phyloP scores from a whole-genome alignment of 306 rosid genomes.

The Cyamopsis tetragonoloba region DNA sequence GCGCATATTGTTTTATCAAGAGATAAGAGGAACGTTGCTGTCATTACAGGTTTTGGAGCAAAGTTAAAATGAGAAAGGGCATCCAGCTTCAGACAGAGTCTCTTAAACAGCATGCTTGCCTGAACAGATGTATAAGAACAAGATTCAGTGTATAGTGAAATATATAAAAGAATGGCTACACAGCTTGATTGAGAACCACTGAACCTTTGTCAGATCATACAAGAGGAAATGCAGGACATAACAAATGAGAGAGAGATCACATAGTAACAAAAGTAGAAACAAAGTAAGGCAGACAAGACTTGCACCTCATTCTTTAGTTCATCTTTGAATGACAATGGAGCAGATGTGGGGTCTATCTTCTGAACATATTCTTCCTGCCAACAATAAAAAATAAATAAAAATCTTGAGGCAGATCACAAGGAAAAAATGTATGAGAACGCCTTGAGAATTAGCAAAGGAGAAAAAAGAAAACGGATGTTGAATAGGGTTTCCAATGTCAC shows the following conservation, averaged over 20 bases:
- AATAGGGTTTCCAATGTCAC: constrained; percentile 9
- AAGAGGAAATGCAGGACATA: constrained; percentile 9
- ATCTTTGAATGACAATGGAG: constrained; percentile 66
- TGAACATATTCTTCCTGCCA: constrained; percentile 84
- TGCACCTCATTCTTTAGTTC: constrained; percentile 76
- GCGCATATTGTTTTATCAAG: background rate
- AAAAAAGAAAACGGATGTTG: background rate
- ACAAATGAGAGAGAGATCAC: background rate
- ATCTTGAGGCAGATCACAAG: constrained; percentile 2
- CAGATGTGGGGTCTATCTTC: constrained; percentile 50
- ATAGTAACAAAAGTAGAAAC: constrained; percentile 1
- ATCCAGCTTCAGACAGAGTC: constrained; percentile 77
- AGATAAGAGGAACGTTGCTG: constrained; percentile 11
- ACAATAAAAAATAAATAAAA: constrained; percentile 1
- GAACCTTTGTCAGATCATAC: background rate
- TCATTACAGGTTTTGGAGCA: constrained; percentile 92
- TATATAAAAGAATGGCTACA: background rate
- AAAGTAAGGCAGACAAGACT: constrained; percentile 2
- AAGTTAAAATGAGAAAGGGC: constrained; percentile 93
- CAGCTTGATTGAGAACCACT: background rate
- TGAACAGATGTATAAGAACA: constrained; percentile 36
- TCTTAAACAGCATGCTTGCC: constrained; percentile 77
- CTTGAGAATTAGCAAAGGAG: background rate
- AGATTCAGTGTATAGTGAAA: constrained; percentile 24
- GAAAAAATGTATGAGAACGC: background rate